Evolutionary conservation across 2,329 filamentous ascomycete species (phyloP), one percentile per base, ranked within the genome.

Genomic region (Fonsecaea multimorphosa): DNA sequence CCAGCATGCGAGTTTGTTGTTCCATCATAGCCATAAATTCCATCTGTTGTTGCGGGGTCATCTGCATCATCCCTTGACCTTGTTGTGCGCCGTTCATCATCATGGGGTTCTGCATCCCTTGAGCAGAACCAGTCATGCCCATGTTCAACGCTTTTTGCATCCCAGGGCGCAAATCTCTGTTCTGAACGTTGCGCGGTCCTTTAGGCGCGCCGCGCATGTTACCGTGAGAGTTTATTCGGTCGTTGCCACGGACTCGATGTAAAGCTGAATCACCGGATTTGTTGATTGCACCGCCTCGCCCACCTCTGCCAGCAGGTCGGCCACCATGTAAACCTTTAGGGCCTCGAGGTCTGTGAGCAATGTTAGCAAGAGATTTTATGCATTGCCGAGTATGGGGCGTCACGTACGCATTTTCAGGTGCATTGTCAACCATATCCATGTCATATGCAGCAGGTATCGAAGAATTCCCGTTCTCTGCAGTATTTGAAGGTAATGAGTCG

Each of bases 301-400:
- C 93, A 65, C 91, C 90, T 71, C 91, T 88, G 61, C 87, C 85
- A 62, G 84, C 82, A 63, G 85, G 83, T 71, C 83, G 86, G 59
- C 87, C 87, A 76, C 90, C 92, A 74, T 95, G 91, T 93, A 98
- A 97, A 36, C 93, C 93, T 77, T 93, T 95, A 19, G 95, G 95
- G 63, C 94, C 95, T 58, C 93, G 98, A 9, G 95, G 95, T 74
- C 94, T 97, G 74, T 65, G 44, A 9, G 57, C 36, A 7, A 64
- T 46, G 64, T 65, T 44, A 66, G 34, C 38, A 55, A 40, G 36
- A 19, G 8, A 52, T 8, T 51, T 32, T 32, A 32, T 34, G 22
- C n/a, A 61, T 40, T 3, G 36, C 12, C 11, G 9, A 31, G 14
- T 24, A 14, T 29, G 31, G 38, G 36, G 11, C 22, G 32, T 24